Evolutionary conservation across 305 asterid genomes (phyloP), one percentile per base, ranked within the genome.

Genomic region (Solanum hybrid): DNA sequence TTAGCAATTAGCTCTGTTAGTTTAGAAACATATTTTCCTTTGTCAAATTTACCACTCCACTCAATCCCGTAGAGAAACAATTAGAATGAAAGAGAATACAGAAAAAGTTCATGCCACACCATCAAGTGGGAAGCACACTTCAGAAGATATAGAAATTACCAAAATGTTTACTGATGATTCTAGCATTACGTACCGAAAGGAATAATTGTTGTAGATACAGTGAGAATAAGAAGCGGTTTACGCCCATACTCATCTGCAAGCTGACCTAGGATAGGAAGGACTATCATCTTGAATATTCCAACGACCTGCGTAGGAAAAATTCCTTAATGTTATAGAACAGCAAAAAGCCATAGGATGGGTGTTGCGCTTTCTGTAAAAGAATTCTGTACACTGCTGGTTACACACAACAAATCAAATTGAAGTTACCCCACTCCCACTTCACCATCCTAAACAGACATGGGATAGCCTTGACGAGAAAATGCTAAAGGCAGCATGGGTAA

Each of bases 171-270:
- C 40, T 31, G 42, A 85, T 85, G 87, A 85, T 56, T 84, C 11
- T 56, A 56, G 42, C 34, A 73, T 7, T 72, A 91, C 99, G 66
- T 94, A 97, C 99, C 89, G 93, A 95, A 97, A 86, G 99, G 99
- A 89, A 93, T 89, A 86, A 97, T 95, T 17, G 97, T 93, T 56
- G 99, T 95, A 3, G 99, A 97, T 86, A 95, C 76, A 37, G 99
- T 95, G 92, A 95, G 26, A 89, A 97, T 95, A 90, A 97, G 99
- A 93, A 97, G 92, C 0, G 98, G 99, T 94, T 97, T 97, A 78
- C 99, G 98, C 73, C 99, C 99, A 90, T 94, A 92, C 79, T 97
- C 99, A 92, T 96, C 99, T n/a, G 99, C 93, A 88, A 97, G 95
- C 94, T 97, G 99, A 78, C 99, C 99, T 89, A 97, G 38, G 81